Base-by-base conservation (phyloP, 768 basidiomycete genomes). In the Pholiota molesta region DNA sequence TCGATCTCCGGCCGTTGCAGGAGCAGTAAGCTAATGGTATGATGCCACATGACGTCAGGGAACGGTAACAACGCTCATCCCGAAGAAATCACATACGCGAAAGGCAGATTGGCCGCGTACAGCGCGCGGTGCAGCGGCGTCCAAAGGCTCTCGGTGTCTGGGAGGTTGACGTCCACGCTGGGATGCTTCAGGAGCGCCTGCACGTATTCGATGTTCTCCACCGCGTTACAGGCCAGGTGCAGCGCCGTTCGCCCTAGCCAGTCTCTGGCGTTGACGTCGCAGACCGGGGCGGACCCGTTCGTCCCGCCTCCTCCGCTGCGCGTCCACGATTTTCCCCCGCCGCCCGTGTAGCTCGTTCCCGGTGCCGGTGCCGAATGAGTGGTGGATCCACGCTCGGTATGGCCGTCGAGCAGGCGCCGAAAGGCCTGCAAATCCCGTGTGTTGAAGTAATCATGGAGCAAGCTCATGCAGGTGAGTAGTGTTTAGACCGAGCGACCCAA, bases 111-210 rank as follows among this genome's bases (percentile, higher is more conserved):
- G 0, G 92, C 93, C 39, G 80, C 73, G 71, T 95, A 97, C 66
- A 96, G 73, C 1, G 93, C 93, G 52, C 95, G 79, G 69, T 99
- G 97, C 21, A 99, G 78, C 7, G 96, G 85, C 0, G 94, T 97
- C 92, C 95, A 98, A 60, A 89, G 90, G 60, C 86, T 92, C 79
- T 99, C 97, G 57, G 72, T 72, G 74, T 99, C 97, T 44, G 79
- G 77, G 7, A 91, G 61, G 67, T 99, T 99, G 66, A 94, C 86
- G 60, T 91, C 89, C 72, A 95, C 80, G 23, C 78, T 75, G 1
- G 93, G 87, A 65, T 94, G 90, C 17, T 84, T 83, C 55, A 99
- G 82, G 5, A 98, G 78, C 58, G 91, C 78, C 55, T 86, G 81
- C 44, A 92, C 85, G 71, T 91, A 99, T 67, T 94, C 91, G 65